Evolutionary conservation across 139 green algal genomes (phyloP).

Genomic region (Protoeuglena noctilucae): DNA sequence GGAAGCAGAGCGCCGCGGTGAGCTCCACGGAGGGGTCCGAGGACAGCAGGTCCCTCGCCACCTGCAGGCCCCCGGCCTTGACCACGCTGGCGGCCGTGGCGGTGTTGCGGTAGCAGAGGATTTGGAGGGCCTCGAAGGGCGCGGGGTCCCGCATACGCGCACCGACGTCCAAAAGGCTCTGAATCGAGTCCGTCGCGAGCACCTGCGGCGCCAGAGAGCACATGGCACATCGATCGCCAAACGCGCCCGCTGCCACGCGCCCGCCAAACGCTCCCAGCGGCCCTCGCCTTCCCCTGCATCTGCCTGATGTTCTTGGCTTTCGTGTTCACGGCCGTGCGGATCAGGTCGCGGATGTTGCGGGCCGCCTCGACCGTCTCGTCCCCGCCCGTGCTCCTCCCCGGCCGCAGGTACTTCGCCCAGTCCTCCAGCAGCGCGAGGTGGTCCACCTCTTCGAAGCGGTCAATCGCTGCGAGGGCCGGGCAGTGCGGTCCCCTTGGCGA

Average conservation of each 20-base stretch:
- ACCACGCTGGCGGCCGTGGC: neutral
- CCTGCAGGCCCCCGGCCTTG: neutral
- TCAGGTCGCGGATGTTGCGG: neutral
- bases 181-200: neutral
- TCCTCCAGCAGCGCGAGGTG: too few relatives aligned
- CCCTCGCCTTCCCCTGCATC: neutral
- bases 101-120: neutral
- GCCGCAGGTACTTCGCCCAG: too few relatives aligned
- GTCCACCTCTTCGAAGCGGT: too few relatives aligned
- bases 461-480: too few relatives aligned
- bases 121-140: neutral
- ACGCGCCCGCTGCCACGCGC: too few relatives aligned
- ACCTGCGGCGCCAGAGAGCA: too few relatives aligned
- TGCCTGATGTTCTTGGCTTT: neutral
- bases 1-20: conserved; percentile 17
- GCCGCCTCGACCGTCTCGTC: neutral
- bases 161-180: neutral
- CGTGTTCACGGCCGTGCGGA: neutral
- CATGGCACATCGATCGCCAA: too few relatives aligned
- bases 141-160: neutral
- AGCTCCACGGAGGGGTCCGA: conserved; percentile 6
- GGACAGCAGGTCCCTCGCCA: neutral
- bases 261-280: too few relatives aligned
- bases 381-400: too few relatives aligned
- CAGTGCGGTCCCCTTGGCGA: too few relatives aligned